Evolutionary conservation across 1,139 yeast species (phyloP).

Genomic region (Geotrichum macrosporum): DNA sequence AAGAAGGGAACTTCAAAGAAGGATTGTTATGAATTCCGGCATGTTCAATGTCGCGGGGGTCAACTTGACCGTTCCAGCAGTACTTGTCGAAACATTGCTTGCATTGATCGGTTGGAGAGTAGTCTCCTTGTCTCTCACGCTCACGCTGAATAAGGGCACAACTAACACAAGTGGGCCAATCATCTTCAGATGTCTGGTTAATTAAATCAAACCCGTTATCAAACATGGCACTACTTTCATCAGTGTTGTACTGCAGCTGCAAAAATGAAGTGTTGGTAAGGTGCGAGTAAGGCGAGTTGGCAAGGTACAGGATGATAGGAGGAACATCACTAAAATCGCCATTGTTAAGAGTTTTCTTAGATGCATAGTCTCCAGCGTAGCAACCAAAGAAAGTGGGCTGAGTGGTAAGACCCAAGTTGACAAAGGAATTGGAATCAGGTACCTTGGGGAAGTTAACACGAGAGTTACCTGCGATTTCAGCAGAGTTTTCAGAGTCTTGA

Average conservation of each 20-base stretch:
- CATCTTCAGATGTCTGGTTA: constrained; percentile 55
- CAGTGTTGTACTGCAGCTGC: constrained; percentile 57
- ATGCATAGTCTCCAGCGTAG: constrained; percentile 60
- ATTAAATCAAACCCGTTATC: constrained; percentile 75
- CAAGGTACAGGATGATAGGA: constrained; percentile 75
- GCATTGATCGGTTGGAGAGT: constrained; percentile 70
- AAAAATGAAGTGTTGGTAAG: constrained; percentile 72
- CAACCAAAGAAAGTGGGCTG: constrained; percentile 79
- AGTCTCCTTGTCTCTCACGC: constrained; percentile 61
- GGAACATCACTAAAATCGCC: constrained; percentile 41
- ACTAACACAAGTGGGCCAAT: constrained; percentile 78
- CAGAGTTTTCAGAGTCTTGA: constrained; percentile 76
- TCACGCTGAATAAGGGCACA: constrained; percentile 86
- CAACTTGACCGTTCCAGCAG: constrained; percentile 74
- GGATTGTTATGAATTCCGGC: constrained; percentile 18
- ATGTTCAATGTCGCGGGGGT: constrained; percentile 12
- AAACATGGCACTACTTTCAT: constrained; percentile 61
- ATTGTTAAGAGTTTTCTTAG: constrained; percentile 19
- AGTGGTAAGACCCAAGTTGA: constrained; percentile 45
- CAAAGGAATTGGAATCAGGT: constrained; percentile 48
- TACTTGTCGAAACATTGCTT: constrained; percentile 64
- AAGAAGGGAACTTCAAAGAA: neutral
- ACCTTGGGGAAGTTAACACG: constrained; percentile 13
- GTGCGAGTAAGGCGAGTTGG: constrained; percentile 67
- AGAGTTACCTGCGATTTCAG: constrained; percentile 43